phyloP scores from a whole-genome alignment of 495 filamentous ascomycete genomes.

The Darksidea phi region DNA sequence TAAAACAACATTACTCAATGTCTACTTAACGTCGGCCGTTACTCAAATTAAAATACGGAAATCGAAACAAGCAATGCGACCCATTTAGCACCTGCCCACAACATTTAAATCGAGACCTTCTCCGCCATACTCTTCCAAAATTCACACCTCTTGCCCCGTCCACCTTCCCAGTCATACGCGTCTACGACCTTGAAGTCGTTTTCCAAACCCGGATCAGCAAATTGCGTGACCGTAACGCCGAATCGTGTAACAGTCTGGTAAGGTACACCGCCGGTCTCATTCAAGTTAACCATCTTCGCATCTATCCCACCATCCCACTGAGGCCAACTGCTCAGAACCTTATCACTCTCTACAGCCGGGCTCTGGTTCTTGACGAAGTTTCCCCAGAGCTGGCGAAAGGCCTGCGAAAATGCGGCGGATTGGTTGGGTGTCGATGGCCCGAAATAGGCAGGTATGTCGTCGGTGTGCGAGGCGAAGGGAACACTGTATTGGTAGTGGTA shows the following conservation, averaged over 20 bases:
- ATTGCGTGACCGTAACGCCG: conserved; percentile 35
- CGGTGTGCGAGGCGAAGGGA: conserved; percentile 56
- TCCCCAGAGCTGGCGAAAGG: conserved; percentile 49
- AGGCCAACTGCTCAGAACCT: conserved; percentile 29
- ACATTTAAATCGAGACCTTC: conserved; percentile 43
- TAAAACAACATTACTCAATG: too few species aligned
- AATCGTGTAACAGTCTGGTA: conserved; percentile 10
- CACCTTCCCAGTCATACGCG: conserved; percentile 57
- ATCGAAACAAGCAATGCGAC: too few species aligned
- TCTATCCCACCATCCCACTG: conserved; percentile 1
- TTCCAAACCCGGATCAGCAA: conserved; percentile 47
- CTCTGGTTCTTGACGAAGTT: conserved; percentile 50
- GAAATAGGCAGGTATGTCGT: conserved; percentile 56
- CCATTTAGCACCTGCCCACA: too few species aligned
- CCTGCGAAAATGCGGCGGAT: conserved; percentile 40
- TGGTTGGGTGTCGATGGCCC: conserved; percentile 39
- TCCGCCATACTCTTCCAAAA: conserved; percentile 55
- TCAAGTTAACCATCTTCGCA: conserved; percentile 49
- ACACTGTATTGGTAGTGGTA: conserved; percentile 66
- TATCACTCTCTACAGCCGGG: too few species aligned
- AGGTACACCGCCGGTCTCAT: conserved; percentile 53
- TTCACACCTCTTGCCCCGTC: conserved; percentile 55
- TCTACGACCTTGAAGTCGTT: conserved; percentile 52
- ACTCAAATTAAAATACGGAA: too few species aligned
- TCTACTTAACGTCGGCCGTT: too few species aligned